Percentiles rank a stretch among this genome's conserved stretches.
Evolutionary conservation across 1,139 yeast species (phyloP).

Genomic region (Saccharomyces hybrid): DNA sequence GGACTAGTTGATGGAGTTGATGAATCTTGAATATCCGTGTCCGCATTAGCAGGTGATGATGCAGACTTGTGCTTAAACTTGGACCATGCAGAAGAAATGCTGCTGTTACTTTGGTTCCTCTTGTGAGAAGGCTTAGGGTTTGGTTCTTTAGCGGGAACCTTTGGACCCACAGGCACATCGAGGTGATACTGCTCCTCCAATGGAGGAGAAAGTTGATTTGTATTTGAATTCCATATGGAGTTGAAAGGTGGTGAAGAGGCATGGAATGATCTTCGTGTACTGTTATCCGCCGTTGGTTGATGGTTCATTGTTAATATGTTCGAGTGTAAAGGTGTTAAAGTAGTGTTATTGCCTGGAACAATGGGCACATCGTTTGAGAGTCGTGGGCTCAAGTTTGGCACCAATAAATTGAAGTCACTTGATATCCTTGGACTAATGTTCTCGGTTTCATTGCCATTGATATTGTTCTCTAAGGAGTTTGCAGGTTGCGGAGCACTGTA

Average conservation of each 20-base stretch:
- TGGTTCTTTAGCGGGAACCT: not conserved
- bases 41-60: constrained; percentile 9
- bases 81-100: constrained; percentile 18
- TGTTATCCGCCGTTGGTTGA: not conserved
- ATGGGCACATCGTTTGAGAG: not conserved
- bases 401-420: not conserved
- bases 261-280: not conserved
- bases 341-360: not conserved
- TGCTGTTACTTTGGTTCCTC: constrained; percentile 18
- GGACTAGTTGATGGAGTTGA: constrained; percentile 9
- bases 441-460: not conserved
- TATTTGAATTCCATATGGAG: constrained; percentile 17
- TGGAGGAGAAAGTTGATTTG: constrained; percentile 8
- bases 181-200: not conserved
- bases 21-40: constrained; percentile 3
- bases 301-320: not conserved
- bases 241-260: constrained; percentile 16
- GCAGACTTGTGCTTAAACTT: constrained; percentile 10
- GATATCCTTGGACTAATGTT: not conserved
- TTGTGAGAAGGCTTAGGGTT: constrained; percentile 8
- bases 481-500: not conserved
- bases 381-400: not conserved
- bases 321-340: not conserved
- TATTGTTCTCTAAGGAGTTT: not conserved
- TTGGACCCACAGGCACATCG: not conserved